Evolutionary conservation across 1,139 yeast genomes (phyloP).

Genomic region (Hemisphaericaspora xylanilytica): DNA sequence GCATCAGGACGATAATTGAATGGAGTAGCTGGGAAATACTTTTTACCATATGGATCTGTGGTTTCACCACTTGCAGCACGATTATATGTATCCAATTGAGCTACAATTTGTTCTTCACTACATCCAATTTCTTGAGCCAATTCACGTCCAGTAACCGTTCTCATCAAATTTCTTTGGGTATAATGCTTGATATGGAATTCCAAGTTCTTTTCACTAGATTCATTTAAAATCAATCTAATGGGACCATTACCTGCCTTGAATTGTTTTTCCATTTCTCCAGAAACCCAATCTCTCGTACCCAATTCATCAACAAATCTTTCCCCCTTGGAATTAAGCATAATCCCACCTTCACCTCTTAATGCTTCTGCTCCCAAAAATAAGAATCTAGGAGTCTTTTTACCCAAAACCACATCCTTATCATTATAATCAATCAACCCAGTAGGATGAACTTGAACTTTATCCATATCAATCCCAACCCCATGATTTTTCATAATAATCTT

Average conservation of each 20-base stretch:
- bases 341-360: conserved; percentile 74
- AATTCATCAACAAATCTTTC: conserved; percentile 71
- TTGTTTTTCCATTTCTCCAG: conserved; percentile 56
- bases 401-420: conserved; percentile 46
- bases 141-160: conserved; percentile 48
- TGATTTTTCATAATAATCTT: conserved; percentile 54
- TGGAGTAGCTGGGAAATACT: conserved; percentile 52
- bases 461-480: conserved; percentile 69
- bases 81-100: conserved; percentile 44
- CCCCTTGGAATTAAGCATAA: conserved; percentile 60
- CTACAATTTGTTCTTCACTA: conserved; percentile 25
- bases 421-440: conserved; percentile 73
- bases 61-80: conserved; percentile 43
- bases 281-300: conserved; percentile 67
- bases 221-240: conserved; percentile 47
- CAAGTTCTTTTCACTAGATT: conserved; percentile 42
- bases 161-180: conserved; percentile 63
- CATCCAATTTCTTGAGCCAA: conserved; percentile 45
- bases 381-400: conserved; percentile 45
- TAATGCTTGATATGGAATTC: conserved; percentile 65
- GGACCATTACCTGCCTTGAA: conserved; percentile 48
- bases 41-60: conserved; percentile 50
- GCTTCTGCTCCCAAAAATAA: conserved; percentile 79
- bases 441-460: conserved; percentile 79
- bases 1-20: conserved; percentile 29